Conservation (phyloP, 2,329 filamentous ascomycete species). For the Aspergillus neotritici region DNA sequence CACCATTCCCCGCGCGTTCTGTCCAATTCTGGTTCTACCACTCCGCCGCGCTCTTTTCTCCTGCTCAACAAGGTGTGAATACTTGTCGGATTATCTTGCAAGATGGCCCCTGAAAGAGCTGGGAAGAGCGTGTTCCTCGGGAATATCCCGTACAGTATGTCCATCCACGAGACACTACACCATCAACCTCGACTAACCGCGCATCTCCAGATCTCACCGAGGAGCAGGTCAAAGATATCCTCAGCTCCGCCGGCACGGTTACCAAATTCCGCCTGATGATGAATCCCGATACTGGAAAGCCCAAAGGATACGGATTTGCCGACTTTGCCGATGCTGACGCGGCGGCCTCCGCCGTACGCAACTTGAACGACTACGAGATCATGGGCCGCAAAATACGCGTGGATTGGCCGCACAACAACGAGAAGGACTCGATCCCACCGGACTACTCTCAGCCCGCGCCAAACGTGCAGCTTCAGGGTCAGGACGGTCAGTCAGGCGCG, state of each 20-base stretch:
- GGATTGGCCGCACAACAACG: constrained; percentile 91
- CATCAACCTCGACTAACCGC: constrained; percentile 13
- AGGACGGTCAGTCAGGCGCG: constrained; percentile 34
- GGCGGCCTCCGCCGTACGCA: constrained; percentile 87
- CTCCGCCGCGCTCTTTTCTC: too few species aligned
- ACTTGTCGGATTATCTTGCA: too few species aligned
- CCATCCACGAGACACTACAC: constrained; percentile 40
- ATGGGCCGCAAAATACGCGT: constrained; percentile 92
- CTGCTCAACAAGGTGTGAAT: too few species aligned
- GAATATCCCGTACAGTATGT: constrained; percentile 65
- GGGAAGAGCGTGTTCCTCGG: constrained; percentile 46
- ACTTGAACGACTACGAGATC: constrained; percentile 90
- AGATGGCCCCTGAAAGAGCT: constrained; percentile 39
- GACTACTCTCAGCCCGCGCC: constrained; percentile 43
- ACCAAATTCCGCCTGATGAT: constrained; percentile 90
- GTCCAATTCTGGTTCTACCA: not conserved
- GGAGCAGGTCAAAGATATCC: constrained; percentile 91
- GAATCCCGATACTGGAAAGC: constrained; percentile 87
- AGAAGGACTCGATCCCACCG: constrained; percentile 57
- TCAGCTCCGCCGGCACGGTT: constrained; percentile 83
- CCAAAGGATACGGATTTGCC: constrained; percentile 94
- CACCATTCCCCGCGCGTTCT: not conserved
- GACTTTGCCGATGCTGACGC: constrained; percentile 91
- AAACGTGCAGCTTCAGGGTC: constrained; percentile 24
- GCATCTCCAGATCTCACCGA: constrained; percentile 81